Evolutionary conservation across 2,329 filamentous ascomycete species (phyloP).

Genomic region (Ophiostoma sp.): DNA sequence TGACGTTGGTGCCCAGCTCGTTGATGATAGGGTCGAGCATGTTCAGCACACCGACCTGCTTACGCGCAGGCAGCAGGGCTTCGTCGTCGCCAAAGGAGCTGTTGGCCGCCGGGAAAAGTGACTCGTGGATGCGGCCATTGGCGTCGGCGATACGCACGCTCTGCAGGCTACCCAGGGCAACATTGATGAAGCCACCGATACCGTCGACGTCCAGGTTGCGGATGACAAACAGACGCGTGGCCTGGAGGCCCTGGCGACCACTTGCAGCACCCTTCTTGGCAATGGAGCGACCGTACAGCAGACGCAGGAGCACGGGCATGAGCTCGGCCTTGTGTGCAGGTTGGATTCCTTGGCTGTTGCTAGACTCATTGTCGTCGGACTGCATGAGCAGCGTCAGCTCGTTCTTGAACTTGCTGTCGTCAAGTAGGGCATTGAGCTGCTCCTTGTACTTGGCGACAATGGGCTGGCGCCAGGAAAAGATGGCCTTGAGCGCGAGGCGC

Average conservation of each 20-base stretch:
- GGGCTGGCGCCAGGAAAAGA: conserved; percentile 83
- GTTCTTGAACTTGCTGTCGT: conserved; percentile 87
- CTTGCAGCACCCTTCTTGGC: conserved; percentile 71
- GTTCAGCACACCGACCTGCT: conserved; percentile 85
- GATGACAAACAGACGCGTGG: conserved; percentile 73
- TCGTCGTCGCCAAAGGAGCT: conserved; percentile 12
- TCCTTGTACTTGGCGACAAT: conserved; percentile 74
- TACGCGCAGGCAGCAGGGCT: conserved; percentile 57
- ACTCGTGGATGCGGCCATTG: conserved; percentile 40
- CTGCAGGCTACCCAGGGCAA: conserved; percentile 68
- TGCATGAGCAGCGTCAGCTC: conserved; percentile 87
- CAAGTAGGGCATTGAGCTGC: conserved; percentile 76
- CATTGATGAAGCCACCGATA: conserved; percentile 73
- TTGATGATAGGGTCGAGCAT: conserved; percentile 85
- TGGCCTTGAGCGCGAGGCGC: conserved; percentile 72
- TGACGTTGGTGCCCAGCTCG: conserved; percentile 70
- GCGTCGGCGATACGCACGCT: conserved; percentile 53
- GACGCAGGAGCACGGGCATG: conserved; percentile 78
- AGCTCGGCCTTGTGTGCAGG: conserved; percentile 65
- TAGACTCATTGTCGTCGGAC: conserved; percentile 25
- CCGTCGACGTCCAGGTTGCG: conserved; percentile 70
- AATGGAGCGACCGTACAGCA: conserved; percentile 86
- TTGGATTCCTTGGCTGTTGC: conserved; percentile 52
- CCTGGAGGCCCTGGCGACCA: conserved; percentile 73
- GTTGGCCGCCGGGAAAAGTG: conserved; percentile 42